These are phyloP conservation scores for Cyberlindnera mycetangii DNA, from an alignment of 805 yeast species.

Conservation along the genomic window DNA sequence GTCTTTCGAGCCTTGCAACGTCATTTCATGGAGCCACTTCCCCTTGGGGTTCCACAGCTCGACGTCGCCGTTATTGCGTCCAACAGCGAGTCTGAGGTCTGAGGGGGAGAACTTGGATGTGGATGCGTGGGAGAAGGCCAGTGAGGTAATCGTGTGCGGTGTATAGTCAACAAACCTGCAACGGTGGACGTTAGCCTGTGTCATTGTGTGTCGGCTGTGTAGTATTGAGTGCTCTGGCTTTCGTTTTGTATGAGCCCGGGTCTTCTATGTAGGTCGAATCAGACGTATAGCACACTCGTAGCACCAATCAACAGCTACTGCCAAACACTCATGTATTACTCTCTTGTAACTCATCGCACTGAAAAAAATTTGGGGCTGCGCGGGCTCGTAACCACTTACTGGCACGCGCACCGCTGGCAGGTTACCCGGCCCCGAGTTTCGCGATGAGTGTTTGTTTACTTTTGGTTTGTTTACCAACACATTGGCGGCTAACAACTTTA, in stretches of 20 bases:
- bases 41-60: constrained; percentile 91
- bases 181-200: constrained; percentile 54
- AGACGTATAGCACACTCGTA: too few relatives aligned
- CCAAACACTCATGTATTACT: not conserved
- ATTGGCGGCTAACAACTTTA: not conserved
- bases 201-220: too few relatives aligned
- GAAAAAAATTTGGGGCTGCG: not conserved
- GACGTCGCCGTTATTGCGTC: constrained; percentile 90
- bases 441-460: constrained; percentile 13
- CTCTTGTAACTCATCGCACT: constrained; percentile 11
- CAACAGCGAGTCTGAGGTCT: constrained; percentile 80
- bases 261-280: too few relatives aligned
- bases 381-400: constrained; percentile 4
- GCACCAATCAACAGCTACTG: too few relatives aligned
- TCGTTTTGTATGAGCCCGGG: not conserved
- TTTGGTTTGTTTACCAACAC: constrained; percentile 5
- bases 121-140: constrained; percentile 70
- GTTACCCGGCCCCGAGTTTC: constrained; percentile 12
- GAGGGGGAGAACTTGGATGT: constrained; percentile 44
- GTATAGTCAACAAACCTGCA: constrained; percentile 88
- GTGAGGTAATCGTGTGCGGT: constrained; percentile 79
- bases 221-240: too few relatives aligned
- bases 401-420: constrained; percentile 3
- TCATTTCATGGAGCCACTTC: constrained; percentile 76
- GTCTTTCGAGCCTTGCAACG: constrained; percentile 75